These are phyloP conservation scores for Jaapia argillacea DNA, from an alignment of 768 basidiomycete species.

Conservation along the genomic window DNA sequence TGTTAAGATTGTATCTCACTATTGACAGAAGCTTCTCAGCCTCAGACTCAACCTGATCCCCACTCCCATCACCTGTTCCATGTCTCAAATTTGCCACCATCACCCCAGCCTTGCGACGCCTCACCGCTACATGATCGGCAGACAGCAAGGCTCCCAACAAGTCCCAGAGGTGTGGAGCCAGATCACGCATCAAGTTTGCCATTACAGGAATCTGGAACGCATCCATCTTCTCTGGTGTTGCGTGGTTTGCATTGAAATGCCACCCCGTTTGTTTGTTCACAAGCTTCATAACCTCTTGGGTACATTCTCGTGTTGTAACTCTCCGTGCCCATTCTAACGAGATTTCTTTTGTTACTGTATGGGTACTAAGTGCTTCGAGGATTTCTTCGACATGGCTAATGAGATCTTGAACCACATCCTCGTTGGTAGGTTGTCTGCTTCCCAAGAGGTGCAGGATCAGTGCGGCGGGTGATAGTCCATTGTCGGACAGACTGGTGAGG, in stretches of 20 bases:
- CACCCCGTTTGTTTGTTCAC: slow-evolving; percentile 3
- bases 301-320: neutral
- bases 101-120: neutral
- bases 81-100: neutral
- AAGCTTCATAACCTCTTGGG: neutral
- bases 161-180: slow-evolving; percentile 5
- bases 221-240: slow-evolving; percentile 1
- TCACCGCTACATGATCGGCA: neutral
- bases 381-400: neutral
- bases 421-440: too few relatives aligned
- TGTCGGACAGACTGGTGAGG: too few relatives aligned
- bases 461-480: too few relatives aligned
- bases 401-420: neutral
- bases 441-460: too few relatives aligned
- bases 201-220: slow-evolving; percentile 4
- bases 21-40: neutral
- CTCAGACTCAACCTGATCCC: neutral
- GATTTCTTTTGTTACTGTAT: neutral
- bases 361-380: neutral
- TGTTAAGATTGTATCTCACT: too few relatives aligned
- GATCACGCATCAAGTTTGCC: neutral
- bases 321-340: neutral
- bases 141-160: neutral
- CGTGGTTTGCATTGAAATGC: slow-evolving; percentile 5
- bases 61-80: neutral